Base-by-base conservation (phyloP, 2,329 filamentous ascomycete genomes). In the Endocalyx cinctus region DNA sequence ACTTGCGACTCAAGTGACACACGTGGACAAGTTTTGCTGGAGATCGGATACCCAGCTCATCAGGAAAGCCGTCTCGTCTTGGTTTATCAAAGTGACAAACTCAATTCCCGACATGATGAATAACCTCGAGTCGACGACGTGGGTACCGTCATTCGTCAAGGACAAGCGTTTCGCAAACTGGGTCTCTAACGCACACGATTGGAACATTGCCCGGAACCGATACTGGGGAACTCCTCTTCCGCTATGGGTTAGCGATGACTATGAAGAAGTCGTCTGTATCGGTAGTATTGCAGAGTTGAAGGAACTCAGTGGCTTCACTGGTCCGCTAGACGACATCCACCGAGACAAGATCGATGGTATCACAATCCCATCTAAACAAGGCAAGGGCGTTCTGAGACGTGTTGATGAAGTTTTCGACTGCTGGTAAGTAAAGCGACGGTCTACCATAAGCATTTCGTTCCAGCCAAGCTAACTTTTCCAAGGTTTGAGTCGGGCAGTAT, bases 201-300 rank as follows among this genome's bases (percentile, higher is more conserved):
- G 90, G 90, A 94, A 95, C 55, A 84, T 97, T 19, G 92, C 87
- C 34, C 75, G 90, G 46, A 95, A 94, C 59, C 77, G 90, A 35
- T 97, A 94, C 63, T 96, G 90, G 90, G 90, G 90, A 31, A 96
- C 88, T 0, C 89, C 89, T 2, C 79, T 96, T 38, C 89, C 89
- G 6, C 63, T 96, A 22, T 97, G 90, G 90, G 83, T 86, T 23
- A 94, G 86, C 52, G 87, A 94, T 18, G 89, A 96, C 55, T 70
- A 82, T 52, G 84, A 90, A 54, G 90, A 97, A 62, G 70, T 85
- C 41, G 76, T 97, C 17, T 94, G 88, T 51, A 64, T 96, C 35
- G 87, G 89, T 34, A 94, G 88, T 47, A 74, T 92, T 14, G 77
- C 80, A 34, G 89, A 96, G 62, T 70, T 97, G 44, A 87, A 83